Conservation (phyloP, 768 basidiomycete species). For the Cystofilobasidium ferigula region DNA sequence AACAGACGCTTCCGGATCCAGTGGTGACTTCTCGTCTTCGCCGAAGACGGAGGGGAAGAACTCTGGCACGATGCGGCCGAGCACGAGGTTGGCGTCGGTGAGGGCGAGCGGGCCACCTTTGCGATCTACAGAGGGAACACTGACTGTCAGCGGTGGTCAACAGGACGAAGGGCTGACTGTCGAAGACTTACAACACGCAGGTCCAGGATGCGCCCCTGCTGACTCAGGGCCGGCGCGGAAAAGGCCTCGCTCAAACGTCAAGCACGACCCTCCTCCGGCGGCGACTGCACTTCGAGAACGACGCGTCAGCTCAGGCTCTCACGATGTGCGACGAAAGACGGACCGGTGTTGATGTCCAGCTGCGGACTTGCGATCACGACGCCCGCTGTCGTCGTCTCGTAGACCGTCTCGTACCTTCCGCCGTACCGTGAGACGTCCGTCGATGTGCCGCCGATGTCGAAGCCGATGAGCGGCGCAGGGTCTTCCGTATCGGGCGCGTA, state of each 20-base stretch:
- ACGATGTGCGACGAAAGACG: background rate
- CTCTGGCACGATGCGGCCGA: conserved; percentile 29
- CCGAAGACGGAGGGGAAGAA: conserved; percentile 30
- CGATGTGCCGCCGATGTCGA: conserved; percentile 29
- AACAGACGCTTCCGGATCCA: conserved; percentile 25
- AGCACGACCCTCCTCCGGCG: conserved; percentile 29
- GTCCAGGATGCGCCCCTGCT: conserved; percentile 26
- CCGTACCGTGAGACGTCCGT: conserved; percentile 30
- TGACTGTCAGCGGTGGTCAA: no score
- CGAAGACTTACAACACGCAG: conserved; percentile 23
- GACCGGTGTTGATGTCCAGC: conserved; percentile 26
- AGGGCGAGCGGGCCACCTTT: conserved; percentile 32
- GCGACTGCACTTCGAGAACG: conserved; percentile 3
- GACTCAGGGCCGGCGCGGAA: conserved; percentile 30
- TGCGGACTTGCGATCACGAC: conserved; percentile 16
- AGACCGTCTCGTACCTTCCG: conserved; percentile 28
- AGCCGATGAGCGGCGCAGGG: conserved; percentile 29
- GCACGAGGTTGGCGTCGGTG: conserved; percentile 34
- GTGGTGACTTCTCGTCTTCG: conserved; percentile 24
- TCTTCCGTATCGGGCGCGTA: conserved; percentile 1
- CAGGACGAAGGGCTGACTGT: no score
- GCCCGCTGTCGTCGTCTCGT: conserved; percentile 22
- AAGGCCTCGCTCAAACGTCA: conserved; percentile 30
- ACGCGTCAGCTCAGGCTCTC: background rate
- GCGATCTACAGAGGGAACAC: conserved; percentile 6